Conservation (phyloP, 768 basidiomycete genomes). For the Russula sp. region DNA sequence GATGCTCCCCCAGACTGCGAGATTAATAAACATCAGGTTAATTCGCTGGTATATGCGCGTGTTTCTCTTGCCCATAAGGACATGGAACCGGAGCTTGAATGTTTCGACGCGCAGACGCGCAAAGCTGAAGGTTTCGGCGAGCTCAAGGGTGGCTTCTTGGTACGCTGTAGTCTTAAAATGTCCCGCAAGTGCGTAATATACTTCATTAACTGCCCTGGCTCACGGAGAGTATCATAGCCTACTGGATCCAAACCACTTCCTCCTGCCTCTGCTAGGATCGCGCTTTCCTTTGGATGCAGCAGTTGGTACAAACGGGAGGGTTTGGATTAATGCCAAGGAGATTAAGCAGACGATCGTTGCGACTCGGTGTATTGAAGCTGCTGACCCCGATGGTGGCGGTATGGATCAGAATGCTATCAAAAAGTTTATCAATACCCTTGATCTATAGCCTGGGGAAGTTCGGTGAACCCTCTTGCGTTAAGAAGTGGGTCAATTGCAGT, state of each 20-base stretch:
- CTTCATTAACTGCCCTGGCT: not conserved
- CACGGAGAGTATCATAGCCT: constrained; percentile 40
- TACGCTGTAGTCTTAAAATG: constrained; percentile 75
- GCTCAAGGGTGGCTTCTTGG: constrained; percentile 80
- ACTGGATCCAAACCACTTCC: constrained; percentile 72
- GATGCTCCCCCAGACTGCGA: not conserved
- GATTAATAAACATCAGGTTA: constrained; percentile 49
- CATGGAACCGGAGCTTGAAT: constrained; percentile 97
- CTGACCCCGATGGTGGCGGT: constrained; percentile 66
- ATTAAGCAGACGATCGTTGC: constrained; percentile 66
- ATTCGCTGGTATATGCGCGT: constrained; percentile 83
- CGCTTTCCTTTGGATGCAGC: constrained; percentile 83
- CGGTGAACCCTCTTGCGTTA: not conserved
- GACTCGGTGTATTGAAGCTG: constrained; percentile 72
- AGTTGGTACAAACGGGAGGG: constrained; percentile 84
- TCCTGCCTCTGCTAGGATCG: constrained; percentile 73
- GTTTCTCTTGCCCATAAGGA: constrained; percentile 93
- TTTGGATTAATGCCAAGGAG: constrained; percentile 81
- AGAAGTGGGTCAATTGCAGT: not conserved
- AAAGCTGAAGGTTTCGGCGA: constrained; percentile 94
- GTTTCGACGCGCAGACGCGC: constrained; percentile 87
- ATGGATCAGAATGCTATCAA: constrained; percentile 48
- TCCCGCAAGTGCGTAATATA: constrained; percentile 66
- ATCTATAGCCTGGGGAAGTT: constrained; percentile 28
- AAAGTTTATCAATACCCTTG: constrained; percentile 43